Evolutionary conservation across 805 yeast species (phyloP).

Genomic region (Yarrowia sp.): DNA sequence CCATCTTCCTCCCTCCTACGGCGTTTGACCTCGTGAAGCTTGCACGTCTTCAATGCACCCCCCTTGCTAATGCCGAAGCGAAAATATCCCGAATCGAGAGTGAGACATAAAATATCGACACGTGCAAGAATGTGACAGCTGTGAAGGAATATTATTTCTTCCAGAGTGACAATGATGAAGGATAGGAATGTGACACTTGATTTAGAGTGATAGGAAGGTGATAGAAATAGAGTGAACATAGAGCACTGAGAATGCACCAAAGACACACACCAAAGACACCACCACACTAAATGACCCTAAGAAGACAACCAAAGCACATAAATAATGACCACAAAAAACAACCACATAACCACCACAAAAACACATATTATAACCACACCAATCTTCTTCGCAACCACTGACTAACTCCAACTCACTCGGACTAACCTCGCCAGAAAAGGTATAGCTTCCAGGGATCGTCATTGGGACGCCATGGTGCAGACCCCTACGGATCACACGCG

Average conservation of each 20-base stretch:
- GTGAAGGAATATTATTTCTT: neutral
- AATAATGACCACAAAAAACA: too few relatives aligned
- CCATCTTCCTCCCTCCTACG: neutral
- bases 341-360: too few relatives aligned
- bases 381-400: neutral
- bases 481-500: neutral
- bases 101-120: neutral
- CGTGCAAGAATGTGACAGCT: neutral
- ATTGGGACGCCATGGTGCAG: neutral
- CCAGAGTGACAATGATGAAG: too few relatives aligned
- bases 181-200: too few relatives aligned
- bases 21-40: neutral
- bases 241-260: too few relatives aligned
- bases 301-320: too few relatives aligned
- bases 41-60: neutral
- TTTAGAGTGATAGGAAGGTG: too few relatives aligned
- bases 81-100: neutral
- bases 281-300: too few relatives aligned
- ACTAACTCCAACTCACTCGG: too few relatives aligned
- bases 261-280: too few relatives aligned
- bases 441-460: slow-evolving; percentile 12
- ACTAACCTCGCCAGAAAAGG: neutral
- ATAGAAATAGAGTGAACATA: too few relatives aligned
- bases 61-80: slow-evolving; percentile 21
- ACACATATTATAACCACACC: too few relatives aligned